phyloP scores from a whole-genome alignment of 139 green algal genomes.

The Chlamydomonas urium region DNA sequence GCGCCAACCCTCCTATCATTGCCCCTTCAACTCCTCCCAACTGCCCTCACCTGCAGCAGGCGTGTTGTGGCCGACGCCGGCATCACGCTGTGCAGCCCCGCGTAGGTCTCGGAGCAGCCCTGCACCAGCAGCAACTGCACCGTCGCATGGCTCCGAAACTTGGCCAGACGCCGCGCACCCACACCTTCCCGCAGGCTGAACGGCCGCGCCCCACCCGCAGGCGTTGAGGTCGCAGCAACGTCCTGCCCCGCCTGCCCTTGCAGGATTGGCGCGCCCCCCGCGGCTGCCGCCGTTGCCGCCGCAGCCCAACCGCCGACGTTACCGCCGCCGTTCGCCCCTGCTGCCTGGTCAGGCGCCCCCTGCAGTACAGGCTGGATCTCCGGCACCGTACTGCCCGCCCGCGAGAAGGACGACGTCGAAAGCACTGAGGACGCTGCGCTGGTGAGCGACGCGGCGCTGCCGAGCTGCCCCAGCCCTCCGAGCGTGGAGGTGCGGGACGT shows the following conservation, averaged over 20 bases:
- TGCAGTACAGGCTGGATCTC: constrained; percentile 6
- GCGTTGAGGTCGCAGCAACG: neutral
- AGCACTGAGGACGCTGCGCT: neutral
- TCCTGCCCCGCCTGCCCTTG: neutral
- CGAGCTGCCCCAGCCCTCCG: too few species aligned
- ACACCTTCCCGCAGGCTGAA: constrained; percentile 62
- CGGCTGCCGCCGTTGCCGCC: neutral
- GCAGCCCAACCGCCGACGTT: too few species aligned
- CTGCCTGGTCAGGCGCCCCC: too few species aligned
- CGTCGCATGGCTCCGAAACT: constrained; percentile 62
- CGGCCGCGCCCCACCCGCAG: constrained; percentile 12
- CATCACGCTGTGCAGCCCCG: constrained; percentile 5
- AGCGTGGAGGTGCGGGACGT: too few species aligned
- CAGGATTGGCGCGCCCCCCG: constrained; percentile 7
- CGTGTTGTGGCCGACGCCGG: neutral
- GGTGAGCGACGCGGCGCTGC: neutral
- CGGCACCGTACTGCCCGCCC: too few species aligned
- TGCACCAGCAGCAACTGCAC: constrained; percentile 92
- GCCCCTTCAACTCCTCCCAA: too few species aligned
- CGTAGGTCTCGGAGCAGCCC: constrained; percentile 15
- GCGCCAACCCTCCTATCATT: too few species aligned
- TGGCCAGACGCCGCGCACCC: constrained; percentile 72
- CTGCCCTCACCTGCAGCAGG: constrained; percentile 18
- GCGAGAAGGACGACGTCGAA: neutral
- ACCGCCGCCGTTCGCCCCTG: too few species aligned